Evolutionary conservation across 2,329 filamentous ascomycete species (phyloP), one percentile per base, ranked within the genome.

Genomic region (Pseudocercospora musae): DNA sequence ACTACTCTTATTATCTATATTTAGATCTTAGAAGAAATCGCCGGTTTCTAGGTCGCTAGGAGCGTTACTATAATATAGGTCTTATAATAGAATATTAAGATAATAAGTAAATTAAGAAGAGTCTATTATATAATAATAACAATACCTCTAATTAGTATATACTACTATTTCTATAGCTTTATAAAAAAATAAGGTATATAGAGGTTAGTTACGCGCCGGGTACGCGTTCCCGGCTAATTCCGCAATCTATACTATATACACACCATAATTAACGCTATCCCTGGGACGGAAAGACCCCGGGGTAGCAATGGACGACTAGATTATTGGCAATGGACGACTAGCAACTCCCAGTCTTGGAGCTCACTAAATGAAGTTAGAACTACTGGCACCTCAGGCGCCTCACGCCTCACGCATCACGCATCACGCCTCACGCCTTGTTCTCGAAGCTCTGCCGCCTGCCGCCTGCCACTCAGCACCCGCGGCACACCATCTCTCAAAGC

Each of bases 401-500:
- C n/a, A n/a, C n/a, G n/a, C n/a, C n/a, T n/a, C n/a, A n/a, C n/a
- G n/a, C n/a, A n/a, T n/a, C n/a, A n/a, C n/a, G n/a, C n/a, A n/a
- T n/a, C n/a, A n/a, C n/a, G n/a, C n/a, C n/a, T n/a, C n/a, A 62
- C 62, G 62, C 65, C 64, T 60, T 63, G 33, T 53, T 66, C 63
- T 67, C 63, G 66, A 66, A 66, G 64, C 63, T 60, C 62, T 65
- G 63, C 58, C 58, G n/a, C n/a, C n/a, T n/a, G n/a, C n/a, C n/a
- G n/a, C n/a, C 62, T 65, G 63, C 58, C 58, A 62, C 60, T 61
- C 62, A 62, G 53, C 60, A 61, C 67, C 62, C 52, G 53, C 62
- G 57, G 58, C 59, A 67, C 63, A 59, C 65, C 67, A 58, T 68
- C 63, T 65, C 70, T 66, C 63, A 63, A 71, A 69, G 62, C 63